Percentiles rank a stretch among this genome's conserved stretches.
Conservation (phyloP, 371 early-diverging fungal genomes). For the Blastocladiella emersonii region DNA sequence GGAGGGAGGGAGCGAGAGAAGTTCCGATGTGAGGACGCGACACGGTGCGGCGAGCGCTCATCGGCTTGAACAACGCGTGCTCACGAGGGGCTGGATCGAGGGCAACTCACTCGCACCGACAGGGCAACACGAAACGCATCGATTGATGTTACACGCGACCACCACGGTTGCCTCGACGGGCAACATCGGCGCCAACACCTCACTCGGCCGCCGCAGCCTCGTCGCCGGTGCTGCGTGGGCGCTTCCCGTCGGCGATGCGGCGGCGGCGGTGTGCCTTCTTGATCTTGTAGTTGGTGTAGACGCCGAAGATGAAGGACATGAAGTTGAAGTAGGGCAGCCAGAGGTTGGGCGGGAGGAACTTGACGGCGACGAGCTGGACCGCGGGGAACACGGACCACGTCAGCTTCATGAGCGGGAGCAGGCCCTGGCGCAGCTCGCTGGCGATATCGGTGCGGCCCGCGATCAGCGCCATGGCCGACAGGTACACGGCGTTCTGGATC, state of each 20-base stretch:
- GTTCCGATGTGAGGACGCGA: too few relatives aligned
- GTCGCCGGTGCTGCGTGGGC: too few relatives aligned
- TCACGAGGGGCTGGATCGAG: too few relatives aligned
- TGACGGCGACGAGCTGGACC: conserved; percentile 59
- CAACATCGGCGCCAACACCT: too few relatives aligned
- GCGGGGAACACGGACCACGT: conserved; percentile 68
- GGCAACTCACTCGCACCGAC: too few relatives aligned
- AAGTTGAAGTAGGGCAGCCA: conserved; percentile 88
- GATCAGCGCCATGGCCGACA: conserved; percentile 66
- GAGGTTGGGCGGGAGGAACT: conserved; percentile 49
- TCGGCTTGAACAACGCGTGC: too few relatives aligned
- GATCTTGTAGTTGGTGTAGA: conserved; percentile 62
- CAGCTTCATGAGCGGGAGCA: conserved; percentile 61
- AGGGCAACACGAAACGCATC: too few relatives aligned
- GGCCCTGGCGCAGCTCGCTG: conserved; percentile 37
- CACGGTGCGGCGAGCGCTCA: too few relatives aligned
- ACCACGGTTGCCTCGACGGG: too few relatives aligned
- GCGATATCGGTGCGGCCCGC: conserved; percentile 49
- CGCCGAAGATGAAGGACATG: conserved; percentile 64
- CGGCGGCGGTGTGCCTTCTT: conserved; percentile 27
- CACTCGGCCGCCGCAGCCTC: too few relatives aligned
- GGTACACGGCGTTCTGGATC: conserved; percentile 65
- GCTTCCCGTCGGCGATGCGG: background rate
- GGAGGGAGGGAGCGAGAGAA: too few relatives aligned
- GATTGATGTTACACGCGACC: too few relatives aligned